Evolutionary conservation across 164 flowering plant genomes (phyloP).

Genomic region (Hamamelis virginiana): DNA sequence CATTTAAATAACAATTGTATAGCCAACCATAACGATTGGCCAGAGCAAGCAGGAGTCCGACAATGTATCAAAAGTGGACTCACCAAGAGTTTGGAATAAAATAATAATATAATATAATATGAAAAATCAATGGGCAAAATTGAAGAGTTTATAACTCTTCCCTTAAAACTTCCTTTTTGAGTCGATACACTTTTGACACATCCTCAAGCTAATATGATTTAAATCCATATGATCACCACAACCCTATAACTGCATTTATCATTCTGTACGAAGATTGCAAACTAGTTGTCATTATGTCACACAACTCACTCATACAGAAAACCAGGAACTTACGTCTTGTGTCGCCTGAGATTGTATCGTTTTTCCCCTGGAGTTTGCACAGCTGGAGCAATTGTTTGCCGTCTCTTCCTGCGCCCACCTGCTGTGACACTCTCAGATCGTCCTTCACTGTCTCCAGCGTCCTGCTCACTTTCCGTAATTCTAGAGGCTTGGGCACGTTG

Average conservation of each 20-base stretch:
- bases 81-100: background rate
- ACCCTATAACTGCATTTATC: background rate
- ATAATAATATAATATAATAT: too few species aligned
- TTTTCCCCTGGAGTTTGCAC: constrained; percentile 51
- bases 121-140: background rate
- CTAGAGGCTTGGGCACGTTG: constrained; percentile 35
- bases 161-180: too few species aligned
- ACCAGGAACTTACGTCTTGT: constrained; percentile 51
- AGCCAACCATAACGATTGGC: background rate
- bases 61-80: background rate
- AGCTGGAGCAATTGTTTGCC: constrained; percentile 44
- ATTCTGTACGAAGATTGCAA: background rate
- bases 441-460: constrained; percentile 59
- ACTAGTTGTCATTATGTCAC: too few species aligned
- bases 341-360: constrained; percentile 81
- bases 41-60: background rate
- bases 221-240: background rate
- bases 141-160: too few species aligned
- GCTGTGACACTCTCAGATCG: constrained; percentile 60
- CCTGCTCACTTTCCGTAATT: constrained; percentile 51
- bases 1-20: background rate
- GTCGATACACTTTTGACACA: background rate
- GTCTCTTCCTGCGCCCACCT: constrained; percentile 67
- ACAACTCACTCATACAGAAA: background rate
- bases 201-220: background rate